Base-by-base conservation (phyloP, 179 eudicot genomes). In the Actinidia polygama region DNA sequence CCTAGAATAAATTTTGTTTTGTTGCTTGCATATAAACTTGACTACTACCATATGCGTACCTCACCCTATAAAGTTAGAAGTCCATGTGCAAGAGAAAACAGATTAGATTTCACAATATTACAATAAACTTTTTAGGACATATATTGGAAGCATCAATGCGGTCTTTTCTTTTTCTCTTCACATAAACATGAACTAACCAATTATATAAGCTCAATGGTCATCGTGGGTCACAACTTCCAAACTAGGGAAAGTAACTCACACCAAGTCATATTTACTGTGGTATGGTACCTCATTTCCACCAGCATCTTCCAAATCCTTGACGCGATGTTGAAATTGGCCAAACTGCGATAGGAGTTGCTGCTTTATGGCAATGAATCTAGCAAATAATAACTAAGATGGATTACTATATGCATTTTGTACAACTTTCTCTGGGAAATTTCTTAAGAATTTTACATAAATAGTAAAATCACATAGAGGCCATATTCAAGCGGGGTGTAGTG, bases 291-390 rank as follows among this genome's bases (percentile, higher is more conserved):
- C 99, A 79, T 96, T 91, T 86, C 92, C 95, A 81, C 98, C 92
- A 83, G 98, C 90, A 59, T 80, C 89, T 89, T 88, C 92, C 73
- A 96, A 91, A 78, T 91, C 95, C 85, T 89, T 91, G 86, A 96
- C 93, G 83, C 97, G 99, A 70, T 94, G 89, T 85, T 96, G 99
- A 78, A 96, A 93, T 83, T 89, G 83, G 84, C 95, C 98, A 86
- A 95, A 96, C 92, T 95, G 99, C 11, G 94, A 90, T 69, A 96
- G 83, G 66, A 96, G 92, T 89, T 92, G 94, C 92, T 96, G 99
- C 87, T 90, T 90, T 82, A 92, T 87, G 5, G 92, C 91, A 85
- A 91, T 85, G 96, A 64, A 96, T 89, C 99, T 96, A 90, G 53
- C 73, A 83, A 36, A 84, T 30, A 81, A 53, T 57, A 75, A 58